phyloP scores from a whole-genome alignment of 805 yeast species.

The Kregervanrija pseudodelftensis region DNA sequence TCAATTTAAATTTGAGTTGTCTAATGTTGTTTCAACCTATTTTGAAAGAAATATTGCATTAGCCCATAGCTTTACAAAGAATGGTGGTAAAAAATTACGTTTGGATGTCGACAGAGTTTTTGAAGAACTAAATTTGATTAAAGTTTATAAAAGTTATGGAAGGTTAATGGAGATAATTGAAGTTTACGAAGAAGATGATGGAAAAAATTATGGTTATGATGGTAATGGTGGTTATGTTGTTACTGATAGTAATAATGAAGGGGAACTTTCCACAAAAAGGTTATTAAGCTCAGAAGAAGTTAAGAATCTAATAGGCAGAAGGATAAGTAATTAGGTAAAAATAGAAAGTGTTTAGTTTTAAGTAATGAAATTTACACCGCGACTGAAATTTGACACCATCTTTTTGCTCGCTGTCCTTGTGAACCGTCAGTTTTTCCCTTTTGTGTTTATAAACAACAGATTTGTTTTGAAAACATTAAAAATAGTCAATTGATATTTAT shows the following conservation, averaged over 20 bases:
- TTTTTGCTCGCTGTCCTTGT: too few relatives aligned
- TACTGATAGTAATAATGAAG: not conserved
- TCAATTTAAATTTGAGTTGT: conserved; percentile 19
- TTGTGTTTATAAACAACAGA: too few relatives aligned
- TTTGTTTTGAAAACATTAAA: too few relatives aligned
- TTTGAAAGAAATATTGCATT: conserved; percentile 32
- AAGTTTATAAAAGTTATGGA: conserved; percentile 15
- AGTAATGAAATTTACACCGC: too few relatives aligned
- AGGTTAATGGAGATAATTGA: conserved; percentile 14
- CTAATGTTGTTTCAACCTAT: conserved; percentile 27
- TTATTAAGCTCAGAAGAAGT: too few relatives aligned
- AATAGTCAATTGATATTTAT: too few relatives aligned
- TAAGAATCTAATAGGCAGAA: too few relatives aligned
- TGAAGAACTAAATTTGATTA: conserved; percentile 16
- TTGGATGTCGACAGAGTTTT: conserved; percentile 29
- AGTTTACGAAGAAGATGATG: conserved; percentile 2
- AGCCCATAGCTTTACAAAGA: conserved; percentile 28
- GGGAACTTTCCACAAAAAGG: too few relatives aligned
- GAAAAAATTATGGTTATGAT: not conserved
- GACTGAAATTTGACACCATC: too few relatives aligned
- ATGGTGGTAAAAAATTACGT: conserved; percentile 30
- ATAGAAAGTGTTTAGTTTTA: too few relatives aligned
- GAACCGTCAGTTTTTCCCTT: too few relatives aligned
- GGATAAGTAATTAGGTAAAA: too few relatives aligned
- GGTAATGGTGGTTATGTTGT: not conserved